phyloP scores from a whole-genome alignment of 768 basidiomycete species.

The Xanthoconium stramineum region DNA sequence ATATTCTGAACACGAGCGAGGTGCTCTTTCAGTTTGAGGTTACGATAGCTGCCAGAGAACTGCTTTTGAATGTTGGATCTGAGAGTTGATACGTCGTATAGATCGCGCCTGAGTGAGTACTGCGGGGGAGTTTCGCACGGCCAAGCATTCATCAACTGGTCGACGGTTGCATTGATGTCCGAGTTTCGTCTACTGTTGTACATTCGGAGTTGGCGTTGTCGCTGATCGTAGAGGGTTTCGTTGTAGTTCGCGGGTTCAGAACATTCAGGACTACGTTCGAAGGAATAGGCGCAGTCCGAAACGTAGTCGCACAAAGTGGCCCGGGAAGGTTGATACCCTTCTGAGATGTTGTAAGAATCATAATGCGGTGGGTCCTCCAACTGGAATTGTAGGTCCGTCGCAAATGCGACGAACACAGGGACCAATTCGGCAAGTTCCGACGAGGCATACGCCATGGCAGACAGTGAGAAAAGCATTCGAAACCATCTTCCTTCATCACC shows the following conservation, averaged over 20 bases:
- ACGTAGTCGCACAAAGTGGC: not conserved
- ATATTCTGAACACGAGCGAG: not conserved
- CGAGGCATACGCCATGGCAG: conserved; percentile 30
- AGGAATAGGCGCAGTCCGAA: not conserved
- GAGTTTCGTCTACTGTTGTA: conserved; percentile 5
- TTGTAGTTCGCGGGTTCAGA: not conserved
- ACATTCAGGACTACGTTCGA: conserved; percentile 16
- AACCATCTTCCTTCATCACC: conserved; percentile 8
- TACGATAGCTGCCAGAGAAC: conserved; percentile 15
- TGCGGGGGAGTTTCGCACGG: conserved; percentile 3
- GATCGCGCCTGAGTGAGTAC: not conserved
- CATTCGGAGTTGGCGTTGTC: conserved; percentile 2
- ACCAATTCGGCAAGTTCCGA: conserved; percentile 13
- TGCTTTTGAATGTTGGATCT: not conserved
- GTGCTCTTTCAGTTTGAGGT: not conserved
- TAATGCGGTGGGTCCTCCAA: conserved; percentile 13
- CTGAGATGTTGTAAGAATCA: conserved; percentile 7
- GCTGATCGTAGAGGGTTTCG: not conserved
- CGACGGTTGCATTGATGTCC: conserved; percentile 4
- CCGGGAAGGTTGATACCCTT: conserved; percentile 3
- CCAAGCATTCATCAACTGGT: not conserved
- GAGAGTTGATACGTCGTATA: conserved; percentile 1
- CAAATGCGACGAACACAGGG: conserved; percentile 32
- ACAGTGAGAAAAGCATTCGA: conserved; percentile 30
- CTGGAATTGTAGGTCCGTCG: conserved; percentile 4